phyloP scores from a whole-genome alignment of 2,329 filamentous ascomycete genomes.

The Aspergillus sp. region DNA sequence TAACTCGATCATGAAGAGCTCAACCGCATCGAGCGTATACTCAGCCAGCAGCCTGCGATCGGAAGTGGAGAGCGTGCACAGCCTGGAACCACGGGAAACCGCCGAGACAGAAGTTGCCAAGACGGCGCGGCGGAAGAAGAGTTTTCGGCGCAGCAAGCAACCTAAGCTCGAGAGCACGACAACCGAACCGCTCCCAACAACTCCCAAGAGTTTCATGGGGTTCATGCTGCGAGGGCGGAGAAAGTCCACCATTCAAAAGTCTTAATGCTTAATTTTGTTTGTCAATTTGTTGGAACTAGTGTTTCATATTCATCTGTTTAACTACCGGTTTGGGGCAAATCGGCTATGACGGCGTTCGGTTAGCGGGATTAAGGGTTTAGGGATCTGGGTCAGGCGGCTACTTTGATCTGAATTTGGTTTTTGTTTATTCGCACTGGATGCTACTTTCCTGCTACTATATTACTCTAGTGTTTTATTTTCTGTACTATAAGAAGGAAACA shows the following conservation, averaged over 20 bases:
- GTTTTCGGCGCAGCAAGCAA: constrained; percentile 19
- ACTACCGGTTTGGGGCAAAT: neutral
- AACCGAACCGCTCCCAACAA: constrained; percentile 12
- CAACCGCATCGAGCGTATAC: constrained; percentile 26
- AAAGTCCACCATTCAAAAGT: constrained; percentile 23
- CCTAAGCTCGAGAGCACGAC: constrained; percentile 5
- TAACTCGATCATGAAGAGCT: constrained; percentile 31
- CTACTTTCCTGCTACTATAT: too few species aligned
- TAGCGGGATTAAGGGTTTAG: neutral
- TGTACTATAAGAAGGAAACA: too few species aligned
- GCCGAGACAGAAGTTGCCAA: constrained; percentile 14
- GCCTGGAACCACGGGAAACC: constrained; percentile 13
- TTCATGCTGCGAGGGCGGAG: constrained; percentile 26
- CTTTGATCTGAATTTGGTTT: too few species aligned
- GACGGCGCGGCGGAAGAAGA: constrained; percentile 21
- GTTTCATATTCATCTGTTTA: constrained; percentile 6
- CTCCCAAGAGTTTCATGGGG: constrained; percentile 26
- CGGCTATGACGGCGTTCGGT: neutral
- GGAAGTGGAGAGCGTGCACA: constrained; percentile 25
- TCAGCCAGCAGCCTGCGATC: constrained; percentile 35
- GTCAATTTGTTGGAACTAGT: neutral
- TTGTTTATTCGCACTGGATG: too few species aligned
- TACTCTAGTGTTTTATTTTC: neutral
- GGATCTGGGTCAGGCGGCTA: neutral
- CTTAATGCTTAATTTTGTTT: constrained; percentile 20